Evolutionary conservation across 768 basidiomycete species (phyloP).

Genomic region (Tremella mesenterica): DNA sequence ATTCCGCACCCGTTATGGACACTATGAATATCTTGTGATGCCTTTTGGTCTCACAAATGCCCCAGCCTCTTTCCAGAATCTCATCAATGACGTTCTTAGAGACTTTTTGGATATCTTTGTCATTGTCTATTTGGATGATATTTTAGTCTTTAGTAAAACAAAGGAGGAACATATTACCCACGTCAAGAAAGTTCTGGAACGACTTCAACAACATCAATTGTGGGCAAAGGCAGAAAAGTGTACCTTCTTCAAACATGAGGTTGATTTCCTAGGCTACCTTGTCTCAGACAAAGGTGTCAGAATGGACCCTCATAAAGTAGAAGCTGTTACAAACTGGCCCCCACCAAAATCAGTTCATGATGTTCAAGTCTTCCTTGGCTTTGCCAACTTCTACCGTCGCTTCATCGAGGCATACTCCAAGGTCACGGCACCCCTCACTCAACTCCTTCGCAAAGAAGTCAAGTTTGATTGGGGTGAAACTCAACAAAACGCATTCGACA

Average conservation of each 20-base stretch:
- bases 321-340: slow-evolving; percentile 18
- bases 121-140: slow-evolving; percentile 27
- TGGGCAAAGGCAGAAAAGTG: slow-evolving; percentile 5
- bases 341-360: slow-evolving; percentile 11
- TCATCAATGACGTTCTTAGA: slow-evolving; percentile 18
- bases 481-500: not conserved
- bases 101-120: slow-evolving; percentile 11
- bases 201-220: not conserved
- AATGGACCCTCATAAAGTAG: not conserved
- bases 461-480: not conserved
- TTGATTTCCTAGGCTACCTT: slow-evolving; percentile 4
- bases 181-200: slow-evolving; percentile 13
- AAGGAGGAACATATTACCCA: too few relatives aligned
- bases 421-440: slow-evolving; percentile 5
- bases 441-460: slow-evolving; percentile 8
- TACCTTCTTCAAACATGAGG: slow-evolving; percentile 1
- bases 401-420: slow-evolving; percentile 23
- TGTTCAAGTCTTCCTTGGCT: slow-evolving; percentile 19
- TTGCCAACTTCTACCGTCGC: slow-evolving; percentile 18
- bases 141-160: slow-evolving; percentile 8
- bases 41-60: slow-evolving; percentile 29
- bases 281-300: not conserved
- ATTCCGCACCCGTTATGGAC: slow-evolving; percentile 35
- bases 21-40: slow-evolving; percentile 18
- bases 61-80: slow-evolving; percentile 23